Base-by-base conservation (phyloP, 2,329 filamentous ascomycete species). In the Hypoxylon sp. region DNA sequence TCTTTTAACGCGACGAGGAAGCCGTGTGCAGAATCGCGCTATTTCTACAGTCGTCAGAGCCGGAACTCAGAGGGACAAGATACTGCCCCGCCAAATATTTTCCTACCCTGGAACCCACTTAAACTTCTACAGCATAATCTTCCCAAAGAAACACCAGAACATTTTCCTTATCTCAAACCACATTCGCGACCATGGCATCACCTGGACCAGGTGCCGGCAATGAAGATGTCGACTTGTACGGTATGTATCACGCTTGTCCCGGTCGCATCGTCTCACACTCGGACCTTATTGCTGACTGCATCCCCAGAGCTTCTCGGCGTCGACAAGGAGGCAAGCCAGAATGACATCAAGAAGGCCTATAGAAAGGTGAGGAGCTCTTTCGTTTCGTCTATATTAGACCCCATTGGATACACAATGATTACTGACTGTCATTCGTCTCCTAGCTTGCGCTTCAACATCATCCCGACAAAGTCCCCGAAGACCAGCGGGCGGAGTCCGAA, bases 331-430 rank as follows among this genome's bases (percentile, higher is more conserved):
- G 92, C 94, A 57, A 90, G 86, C 68, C 91, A 91, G 76, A 88
- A 91, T 62, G 92, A 97, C 76, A 92, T 98, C 82, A 97, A 96
- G 81, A 97, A 97, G 82, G 94, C 94, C 68, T 98, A 98, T 83
- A 92, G 95, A 83, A 98, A 97, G 88, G 94, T 94, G 75, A 74
- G 65, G 48, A 61, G 60, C 2, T 29, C 27, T 35, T 53, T 44
- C 57, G 46, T 35, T 53, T 44, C 57, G 46, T 35, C 27, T 50
- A 4, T 6, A 58, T 69, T 44, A 17, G 29, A 17, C 42, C 62
- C 21, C 29, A 48, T 57, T 29, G 35, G 31, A 44, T 17, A 42
- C 24, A 3, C 5, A 27, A 27, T 27, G 24, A 27, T 27, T 47
- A 37, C 39, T 56, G 46, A 67, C 65, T 39, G 53, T 39, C 63